Evolutionary conservation across 2,329 filamentous ascomycete genomes (phyloP).

Genomic region (Mycosphaerelloides madeirae): DNA sequence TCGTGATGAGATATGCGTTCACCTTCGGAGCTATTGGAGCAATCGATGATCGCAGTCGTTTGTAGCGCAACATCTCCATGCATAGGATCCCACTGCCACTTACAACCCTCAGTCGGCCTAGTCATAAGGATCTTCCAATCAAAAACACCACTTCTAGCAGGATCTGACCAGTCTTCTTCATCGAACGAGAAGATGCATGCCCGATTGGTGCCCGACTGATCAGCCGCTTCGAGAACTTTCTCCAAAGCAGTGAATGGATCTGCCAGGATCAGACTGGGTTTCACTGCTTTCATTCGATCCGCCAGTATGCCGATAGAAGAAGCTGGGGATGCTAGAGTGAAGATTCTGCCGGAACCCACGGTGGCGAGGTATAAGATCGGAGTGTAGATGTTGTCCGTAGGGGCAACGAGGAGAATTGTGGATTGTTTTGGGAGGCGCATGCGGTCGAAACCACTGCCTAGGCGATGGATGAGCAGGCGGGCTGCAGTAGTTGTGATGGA

Average conservation of each 20-base stretch:
- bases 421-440: not conserved
- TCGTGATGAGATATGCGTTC: too few relatives aligned
- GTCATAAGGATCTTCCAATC: slow-evolving; percentile 59
- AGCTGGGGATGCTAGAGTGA: slow-evolving; percentile 69
- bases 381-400: not conserved
- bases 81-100: slow-evolving; percentile 61
- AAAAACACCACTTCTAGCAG: not conserved
- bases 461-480: not conserved
- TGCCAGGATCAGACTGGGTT: slow-evolving; percentile 62
- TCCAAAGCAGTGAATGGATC: slow-evolving; percentile 49
- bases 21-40: slow-evolving; percentile 61
- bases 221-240: slow-evolving; percentile 62
- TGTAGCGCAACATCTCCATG: slow-evolving; percentile 45
- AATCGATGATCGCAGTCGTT: slow-evolving; percentile 67
- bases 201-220: slow-evolving; percentile 50
- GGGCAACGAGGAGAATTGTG: not conserved
- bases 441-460: not conserved
- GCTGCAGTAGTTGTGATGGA: not conserved
- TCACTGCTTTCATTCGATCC: slow-evolving; percentile 69
- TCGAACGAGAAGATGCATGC: slow-evolving; percentile 64
- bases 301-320: slow-evolving; percentile 68
- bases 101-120: slow-evolving; percentile 46
- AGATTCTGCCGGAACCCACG: slow-evolving; percentile 57
- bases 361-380: not conserved
- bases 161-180: slow-evolving; percentile 33